These are phyloP conservation scores for Pythium scleroteichum DNA, from an alignment of 352 stramenopile genomes.

Conservation along the genomic window DNA sequence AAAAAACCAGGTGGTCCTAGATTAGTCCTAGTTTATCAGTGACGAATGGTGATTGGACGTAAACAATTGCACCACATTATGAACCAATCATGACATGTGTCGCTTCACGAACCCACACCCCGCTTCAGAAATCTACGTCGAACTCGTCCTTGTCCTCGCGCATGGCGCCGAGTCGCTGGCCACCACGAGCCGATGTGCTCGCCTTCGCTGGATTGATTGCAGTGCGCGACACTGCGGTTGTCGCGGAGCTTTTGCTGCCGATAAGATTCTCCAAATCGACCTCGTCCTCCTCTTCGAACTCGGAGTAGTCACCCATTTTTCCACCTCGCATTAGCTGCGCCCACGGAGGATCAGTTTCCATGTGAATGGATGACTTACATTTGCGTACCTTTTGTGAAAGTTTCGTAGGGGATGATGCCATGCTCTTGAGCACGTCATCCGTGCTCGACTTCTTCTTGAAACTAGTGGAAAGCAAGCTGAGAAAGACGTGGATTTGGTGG, in stretches of 20 bases:
- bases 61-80: background rate
- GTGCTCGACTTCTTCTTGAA: slow-evolving; percentile 53
- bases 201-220: background rate
- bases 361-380: background rate
- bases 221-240: slow-evolving; percentile 11
- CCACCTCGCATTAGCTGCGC: slow-evolving; percentile 63
- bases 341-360: background rate
- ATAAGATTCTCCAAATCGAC: slow-evolving; percentile 79
- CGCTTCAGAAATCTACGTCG: slow-evolving; percentile 57
- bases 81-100: slow-evolving; percentile 12
- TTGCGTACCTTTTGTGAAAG: slow-evolving; percentile 61
- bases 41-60: slow-evolving; percentile 3
- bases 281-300: slow-evolving; percentile 82
- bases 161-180: background rate
- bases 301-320: slow-evolving; percentile 76
- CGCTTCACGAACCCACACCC: slow-evolving; percentile 1
- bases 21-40: slow-evolving; percentile 5
- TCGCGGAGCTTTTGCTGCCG: slow-evolving; percentile 30
- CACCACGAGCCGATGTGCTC: background rate
- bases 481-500: background rate
- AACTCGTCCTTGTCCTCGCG: slow-evolving; percentile 54
- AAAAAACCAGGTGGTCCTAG: background rate
- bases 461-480: slow-evolving; percentile 26
- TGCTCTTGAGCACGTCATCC: slow-evolving; percentile 60
- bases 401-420: slow-evolving; percentile 54